phyloP scores from a whole-genome alignment of 495 filamentous ascomycete species.

The Xylaria longipes region DNA sequence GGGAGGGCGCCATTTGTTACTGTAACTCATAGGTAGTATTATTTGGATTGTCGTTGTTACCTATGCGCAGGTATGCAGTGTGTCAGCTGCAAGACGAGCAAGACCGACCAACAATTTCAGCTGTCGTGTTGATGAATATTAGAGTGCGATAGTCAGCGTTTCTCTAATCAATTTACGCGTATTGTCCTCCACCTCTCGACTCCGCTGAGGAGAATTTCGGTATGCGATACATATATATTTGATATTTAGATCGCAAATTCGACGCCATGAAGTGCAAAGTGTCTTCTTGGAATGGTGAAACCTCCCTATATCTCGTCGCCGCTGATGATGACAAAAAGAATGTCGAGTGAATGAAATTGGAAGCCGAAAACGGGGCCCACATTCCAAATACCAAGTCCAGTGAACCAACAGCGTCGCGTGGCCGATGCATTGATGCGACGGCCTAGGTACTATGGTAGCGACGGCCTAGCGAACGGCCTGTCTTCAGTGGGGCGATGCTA shows the following conservation, averaged over 20 bases:
- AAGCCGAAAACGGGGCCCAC: constrained; percentile 12
- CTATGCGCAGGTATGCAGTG: background rate
- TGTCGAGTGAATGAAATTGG: background rate
- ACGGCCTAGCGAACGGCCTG: too few species aligned
- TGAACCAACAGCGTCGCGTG: constrained; percentile 8
- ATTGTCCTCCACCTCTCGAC: background rate
- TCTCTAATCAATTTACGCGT: background rate
- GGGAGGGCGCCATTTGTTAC: constrained; percentile 2
- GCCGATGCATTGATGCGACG: constrained; percentile 2
- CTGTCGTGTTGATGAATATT: background rate
- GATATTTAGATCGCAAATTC: constrained; percentile 13
- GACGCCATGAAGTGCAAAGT: background rate
- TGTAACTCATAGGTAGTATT: constrained; percentile 1
- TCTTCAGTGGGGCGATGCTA: background rate
- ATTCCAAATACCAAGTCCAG: constrained; percentile 21
- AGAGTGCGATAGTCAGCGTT: background rate
- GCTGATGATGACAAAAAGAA: constrained; percentile 16
- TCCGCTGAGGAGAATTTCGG: background rate
- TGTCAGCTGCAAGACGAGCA: background rate
- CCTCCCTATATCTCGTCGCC: background rate
- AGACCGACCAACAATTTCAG: background rate
- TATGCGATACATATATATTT: background rate
- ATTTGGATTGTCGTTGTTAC: constrained; percentile 19
- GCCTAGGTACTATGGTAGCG: background rate
- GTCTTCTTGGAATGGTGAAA: background rate